phyloP scores from a whole-genome alignment of 441 rosid genomes.

The Croton setiger region DNA sequence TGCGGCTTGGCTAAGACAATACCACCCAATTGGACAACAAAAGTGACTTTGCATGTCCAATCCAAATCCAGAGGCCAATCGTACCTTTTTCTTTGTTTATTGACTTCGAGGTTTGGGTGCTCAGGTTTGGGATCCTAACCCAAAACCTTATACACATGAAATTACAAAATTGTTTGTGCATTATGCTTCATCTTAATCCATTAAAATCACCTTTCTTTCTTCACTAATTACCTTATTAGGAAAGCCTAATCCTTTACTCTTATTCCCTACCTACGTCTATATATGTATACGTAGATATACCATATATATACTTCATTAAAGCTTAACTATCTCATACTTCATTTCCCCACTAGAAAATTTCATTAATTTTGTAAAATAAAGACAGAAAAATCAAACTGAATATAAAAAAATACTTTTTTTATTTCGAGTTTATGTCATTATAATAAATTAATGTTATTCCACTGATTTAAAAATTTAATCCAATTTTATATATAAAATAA shows the following conservation, averaged over 20 bases:
- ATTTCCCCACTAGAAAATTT: too few relatives aligned
- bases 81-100: constrained; percentile 31
- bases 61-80: constrained; percentile 45
- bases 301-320: too few relatives aligned
- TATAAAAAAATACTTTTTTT: too few relatives aligned
- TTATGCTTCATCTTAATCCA: too few relatives aligned
- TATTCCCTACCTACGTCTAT: neutral
- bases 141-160: constrained; percentile 2
- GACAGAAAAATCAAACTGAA: too few relatives aligned
- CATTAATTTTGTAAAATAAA: too few relatives aligned
- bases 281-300: too few relatives aligned
- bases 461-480: too few relatives aligned
- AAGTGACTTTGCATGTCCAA: constrained; percentile 30
- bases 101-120: constrained; percentile 26
- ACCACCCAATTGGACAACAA: constrained; percentile 52
- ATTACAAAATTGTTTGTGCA: constrained; percentile 5
- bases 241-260: constrained; percentile 28
- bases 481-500: too few relatives aligned
- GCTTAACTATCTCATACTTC: too few relatives aligned
- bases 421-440: too few relatives aligned
- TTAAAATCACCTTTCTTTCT: constrained; percentile 17
- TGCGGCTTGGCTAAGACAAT: constrained; percentile 32
- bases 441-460: too few relatives aligned
- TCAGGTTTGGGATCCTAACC: constrained; percentile 43
- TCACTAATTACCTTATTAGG: constrained; percentile 34